A percentile compares a stretch with the other conserved stretches of the same genome.
phyloP scores from a whole-genome alignment of 1,284 basidiomycete species.

The Psilocybe mexicana region DNA sequence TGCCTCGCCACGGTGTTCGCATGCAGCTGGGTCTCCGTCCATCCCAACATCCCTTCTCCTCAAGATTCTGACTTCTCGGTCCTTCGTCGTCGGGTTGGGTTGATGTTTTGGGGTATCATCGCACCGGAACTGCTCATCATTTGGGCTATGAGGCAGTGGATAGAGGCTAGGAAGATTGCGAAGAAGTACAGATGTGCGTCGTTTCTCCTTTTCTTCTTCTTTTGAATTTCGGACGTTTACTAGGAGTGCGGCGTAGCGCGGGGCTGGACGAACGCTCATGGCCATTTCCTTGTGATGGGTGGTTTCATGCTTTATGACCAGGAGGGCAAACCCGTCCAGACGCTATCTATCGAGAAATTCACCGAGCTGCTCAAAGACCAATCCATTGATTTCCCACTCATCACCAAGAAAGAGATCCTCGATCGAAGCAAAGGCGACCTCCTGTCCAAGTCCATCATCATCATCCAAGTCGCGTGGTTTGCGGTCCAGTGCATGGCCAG shows the following conservation, averaged over 20 bases:
- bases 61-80: background rate
- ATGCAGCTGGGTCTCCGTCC: conserved; percentile 4
- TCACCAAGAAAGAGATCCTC: conserved; percentile 32
- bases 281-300: conserved; percentile 24
- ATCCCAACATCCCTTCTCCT: conserved; percentile 4
- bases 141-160: conserved; percentile 8
- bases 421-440: conserved; percentile 38
- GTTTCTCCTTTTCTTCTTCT: background rate
- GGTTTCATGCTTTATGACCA: conserved; percentile 19
- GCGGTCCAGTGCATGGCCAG: conserved; percentile 31
- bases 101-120: conserved; percentile 8
- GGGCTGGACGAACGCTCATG: conserved; percentile 21
- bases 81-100: background rate
- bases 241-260: background rate
- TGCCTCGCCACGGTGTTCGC: conserved; percentile 17
- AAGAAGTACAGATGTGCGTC: background rate
- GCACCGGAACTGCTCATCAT: conserved; percentile 7
- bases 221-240: background rate
- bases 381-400: conserved; percentile 23
- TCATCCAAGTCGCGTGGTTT: conserved; percentile 35
- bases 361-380: conserved; percentile 13
- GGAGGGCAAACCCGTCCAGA: conserved; percentile 7
- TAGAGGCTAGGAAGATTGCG: background rate
- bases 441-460: conserved; percentile 32
- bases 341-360: background rate